Conservation (phyloP, 441 rosid species). For the Gossypium laxum region DNA sequence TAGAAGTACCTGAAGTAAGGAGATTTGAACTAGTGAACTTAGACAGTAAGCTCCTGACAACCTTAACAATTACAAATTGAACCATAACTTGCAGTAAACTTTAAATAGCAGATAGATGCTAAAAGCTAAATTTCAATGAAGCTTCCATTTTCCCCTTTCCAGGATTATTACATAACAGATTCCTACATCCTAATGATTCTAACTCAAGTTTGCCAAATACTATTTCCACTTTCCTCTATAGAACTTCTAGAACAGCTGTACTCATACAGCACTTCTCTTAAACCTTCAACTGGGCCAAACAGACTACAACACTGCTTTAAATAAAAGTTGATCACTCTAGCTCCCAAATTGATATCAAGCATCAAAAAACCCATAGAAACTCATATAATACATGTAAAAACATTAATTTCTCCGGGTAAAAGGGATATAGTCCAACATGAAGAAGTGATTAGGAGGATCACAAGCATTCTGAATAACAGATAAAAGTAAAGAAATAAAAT, state of each 20-base stretch:
- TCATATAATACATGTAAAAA: neutral
- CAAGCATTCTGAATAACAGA: neutral
- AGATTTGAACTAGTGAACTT: neutral
- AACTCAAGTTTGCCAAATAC: neutral
- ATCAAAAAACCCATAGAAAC: neutral
- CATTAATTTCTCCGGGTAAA: neutral
- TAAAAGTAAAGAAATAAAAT: slow-evolving; percentile 13
- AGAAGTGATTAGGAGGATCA: neutral
- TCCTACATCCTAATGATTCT: neutral
- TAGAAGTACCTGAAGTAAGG: neutral
- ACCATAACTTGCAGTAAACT: neutral
- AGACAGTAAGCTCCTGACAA: neutral
- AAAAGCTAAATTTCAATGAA: neutral
- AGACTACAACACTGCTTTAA: neutral
- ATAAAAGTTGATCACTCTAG: neutral
- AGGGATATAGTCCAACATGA: slow-evolving; percentile 11
- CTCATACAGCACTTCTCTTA: neutral
- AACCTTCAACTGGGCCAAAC: slow-evolving; percentile 1
- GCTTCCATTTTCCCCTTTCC: neutral
- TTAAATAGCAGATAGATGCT: neutral
- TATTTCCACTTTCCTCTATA: slow-evolving; percentile 4
- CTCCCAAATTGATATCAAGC: neutral
- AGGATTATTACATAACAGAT: neutral
- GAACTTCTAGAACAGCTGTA: neutral
- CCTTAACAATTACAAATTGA: slow-evolving; percentile 1